phyloP scores from a whole-genome alignment of 2,329 filamentous ascomycete genomes.

The Corniculantispora saksenae region DNA sequence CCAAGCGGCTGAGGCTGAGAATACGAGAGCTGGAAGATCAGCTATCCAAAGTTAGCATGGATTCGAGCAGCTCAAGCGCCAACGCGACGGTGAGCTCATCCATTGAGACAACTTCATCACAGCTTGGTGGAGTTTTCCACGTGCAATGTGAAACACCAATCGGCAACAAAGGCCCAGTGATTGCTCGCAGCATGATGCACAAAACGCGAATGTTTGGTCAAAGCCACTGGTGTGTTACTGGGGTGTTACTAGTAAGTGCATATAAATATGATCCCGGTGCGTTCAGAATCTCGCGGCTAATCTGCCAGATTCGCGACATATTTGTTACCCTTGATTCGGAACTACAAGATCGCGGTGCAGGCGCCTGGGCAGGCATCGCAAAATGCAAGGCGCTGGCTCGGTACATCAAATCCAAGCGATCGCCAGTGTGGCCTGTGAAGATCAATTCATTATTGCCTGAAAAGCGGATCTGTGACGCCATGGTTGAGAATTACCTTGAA shows the following conservation, averaged over 20 bases:
- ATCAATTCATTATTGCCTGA: conserved; percentile 48
- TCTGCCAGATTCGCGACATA: conserved; percentile 42
- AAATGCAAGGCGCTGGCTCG: conserved; percentile 55
- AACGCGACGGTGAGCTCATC: conserved; percentile 25
- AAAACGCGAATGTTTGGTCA: conserved; percentile 59
- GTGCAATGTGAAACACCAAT: conserved; percentile 39
- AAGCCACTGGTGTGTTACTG: conserved; percentile 56
- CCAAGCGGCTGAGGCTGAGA: conserved; percentile 26
- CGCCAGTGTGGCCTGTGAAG: conserved; percentile 48
- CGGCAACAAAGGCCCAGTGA: conserved; percentile 31
- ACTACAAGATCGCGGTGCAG: conserved; percentile 39
- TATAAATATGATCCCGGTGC: too few relatives aligned
- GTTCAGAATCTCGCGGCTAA: conserved; percentile 17
- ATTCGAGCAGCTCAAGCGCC: background rate
- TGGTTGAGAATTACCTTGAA: conserved; percentile 51
- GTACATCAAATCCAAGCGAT: conserved; percentile 51
- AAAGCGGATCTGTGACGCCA: conserved; percentile 44
- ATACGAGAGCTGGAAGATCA: conserved; percentile 48
- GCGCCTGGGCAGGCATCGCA: conserved; percentile 39
- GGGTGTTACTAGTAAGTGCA: conserved; percentile 43
- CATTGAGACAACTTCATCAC: conserved; percentile 40
- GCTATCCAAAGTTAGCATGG: conserved; percentile 29
- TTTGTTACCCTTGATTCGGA: conserved; percentile 45
- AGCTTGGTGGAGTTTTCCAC: conserved; percentile 45
- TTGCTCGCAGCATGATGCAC: conserved; percentile 48